Base-by-base conservation (phyloP, 768 basidiomycete species). In the Dictyophora rubrovolvata region DNA sequence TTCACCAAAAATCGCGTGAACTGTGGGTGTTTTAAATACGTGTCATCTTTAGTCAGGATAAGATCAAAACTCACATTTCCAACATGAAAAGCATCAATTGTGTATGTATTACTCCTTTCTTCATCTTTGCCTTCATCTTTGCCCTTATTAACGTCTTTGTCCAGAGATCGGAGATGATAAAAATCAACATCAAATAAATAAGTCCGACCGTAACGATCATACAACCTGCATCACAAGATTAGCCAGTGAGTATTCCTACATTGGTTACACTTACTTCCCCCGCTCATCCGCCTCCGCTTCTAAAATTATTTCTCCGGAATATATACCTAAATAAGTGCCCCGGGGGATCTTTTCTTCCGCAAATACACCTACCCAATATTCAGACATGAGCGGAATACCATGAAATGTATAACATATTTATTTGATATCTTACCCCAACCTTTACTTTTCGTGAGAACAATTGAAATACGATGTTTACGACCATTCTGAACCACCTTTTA, bases 1-100 rank as follows among this genome's bases (percentile, higher is more conserved):
- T 67, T n/a, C n/a, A 89, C 92, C 64, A 94, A 71, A 66, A 89
- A 95, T 34, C 93, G 81, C n/a, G 93, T 93, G 70, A 93, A 93
- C 92, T 94, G 63, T 11, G 61, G 21, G 18, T 10, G 34, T 17
- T 48, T 54, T 37, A 55, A 22, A 8, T 18, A 46, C 21, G 22
- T 28, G n/a, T n/a, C n/a, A n/a, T n/a, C n/a, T n/a, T n/a, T n/a
- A 14, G 53, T 37, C 14, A 53, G 59, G 47, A 22, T 1, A 22
- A 33, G 12, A 51, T 16, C 16, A 54, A 17, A 35, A 77, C 86
- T 68, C 68, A 91, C 88, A 69, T 91, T 91, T 11, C 88, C 88
- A 18, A 80, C 84, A 69, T 94, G 91, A 68, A 86, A 95, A 4
- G 93, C 93, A 71, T 95, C 93, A 1, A 94, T 84, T 14, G 76